Evolutionary conservation across 169 alveolate species (phyloP).

Genomic region (Amoebophrya sp.): DNA sequence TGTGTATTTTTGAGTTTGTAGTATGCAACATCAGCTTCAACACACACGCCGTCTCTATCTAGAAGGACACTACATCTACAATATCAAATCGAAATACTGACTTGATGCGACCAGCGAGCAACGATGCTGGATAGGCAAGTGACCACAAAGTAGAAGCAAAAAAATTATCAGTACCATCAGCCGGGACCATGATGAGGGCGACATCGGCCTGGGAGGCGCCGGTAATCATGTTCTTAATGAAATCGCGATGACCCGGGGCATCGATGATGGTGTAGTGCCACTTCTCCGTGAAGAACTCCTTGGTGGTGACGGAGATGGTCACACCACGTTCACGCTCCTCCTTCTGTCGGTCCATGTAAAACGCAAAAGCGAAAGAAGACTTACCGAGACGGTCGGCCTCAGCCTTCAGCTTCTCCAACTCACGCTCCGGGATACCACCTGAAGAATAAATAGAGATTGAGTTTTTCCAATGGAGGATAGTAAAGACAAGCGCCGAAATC

Average conservation of each 20-base stretch:
- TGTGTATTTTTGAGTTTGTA: neutral
- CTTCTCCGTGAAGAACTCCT: slow-evolving; percentile 92
- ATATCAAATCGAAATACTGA: slow-evolving; percentile 94
- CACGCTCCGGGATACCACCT: slow-evolving; percentile 91
- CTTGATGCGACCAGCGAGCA: slow-evolving; percentile 94
- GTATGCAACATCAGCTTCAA: slow-evolving; percentile 57
- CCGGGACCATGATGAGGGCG: slow-evolving; percentile 92
- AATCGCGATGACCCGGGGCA: slow-evolving; percentile 99
- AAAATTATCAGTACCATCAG: slow-evolving; percentile 66
- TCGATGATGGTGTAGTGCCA: slow-evolving; percentile 95
- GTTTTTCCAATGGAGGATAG: no score
- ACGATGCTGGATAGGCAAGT: slow-evolving; percentile 53
- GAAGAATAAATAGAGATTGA: no score
- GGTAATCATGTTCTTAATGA: slow-evolving; percentile 96
- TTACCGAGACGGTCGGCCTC: slow-evolving; percentile 89
- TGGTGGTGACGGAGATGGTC: slow-evolving; percentile 92
- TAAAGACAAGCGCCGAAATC: no score
- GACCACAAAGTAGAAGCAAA: neutral
- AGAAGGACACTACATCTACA: slow-evolving; percentile 96
- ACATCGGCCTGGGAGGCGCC: slow-evolving; percentile 98
- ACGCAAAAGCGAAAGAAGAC: slow-evolving; percentile 94
- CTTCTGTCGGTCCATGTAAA: slow-evolving; percentile 96
- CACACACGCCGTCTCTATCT: slow-evolving; percentile 92
- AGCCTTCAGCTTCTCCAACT: slow-evolving; percentile 89
- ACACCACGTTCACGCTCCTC: slow-evolving; percentile 99